These are phyloP conservation scores for Cenococcum geophilum DNA, from an alignment of 495 filamentous ascomycete species.

Conservation along the genomic window DNA sequence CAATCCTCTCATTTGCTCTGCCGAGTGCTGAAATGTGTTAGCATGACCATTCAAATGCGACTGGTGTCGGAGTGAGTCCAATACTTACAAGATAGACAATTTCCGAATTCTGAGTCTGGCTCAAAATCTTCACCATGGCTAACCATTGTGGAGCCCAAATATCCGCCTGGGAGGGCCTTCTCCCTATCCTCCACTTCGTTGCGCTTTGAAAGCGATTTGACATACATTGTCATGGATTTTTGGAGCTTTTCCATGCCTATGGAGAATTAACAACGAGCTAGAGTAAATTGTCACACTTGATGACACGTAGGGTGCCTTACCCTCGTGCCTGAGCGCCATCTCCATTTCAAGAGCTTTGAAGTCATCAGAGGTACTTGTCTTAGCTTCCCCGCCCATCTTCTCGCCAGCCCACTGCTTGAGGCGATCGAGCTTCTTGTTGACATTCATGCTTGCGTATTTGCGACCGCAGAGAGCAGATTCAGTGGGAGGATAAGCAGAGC, in stretches of 20 bases:
- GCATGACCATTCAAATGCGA: background rate
- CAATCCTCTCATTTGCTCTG: constrained; percentile 76
- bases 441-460: constrained; percentile 58
- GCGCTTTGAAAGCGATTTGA: constrained; percentile 86
- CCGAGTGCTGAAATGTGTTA: constrained; percentile 30
- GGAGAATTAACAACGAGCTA: constrained; percentile 3
- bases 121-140: constrained; percentile 92
- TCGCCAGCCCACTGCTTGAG: constrained; percentile 99
- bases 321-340: constrained; percentile 87
- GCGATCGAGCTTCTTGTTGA: constrained; percentile 93
- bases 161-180: constrained; percentile 72
- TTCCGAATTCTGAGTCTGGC: constrained; percentile 84
- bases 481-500: background rate
- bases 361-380: constrained; percentile 82
- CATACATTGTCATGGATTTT: constrained; percentile 77
- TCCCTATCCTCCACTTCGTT: constrained; percentile 79
- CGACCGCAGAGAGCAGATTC: background rate
- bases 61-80: background rate
- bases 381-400: constrained; percentile 90
- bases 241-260: constrained; percentile 89
- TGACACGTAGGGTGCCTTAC: constrained; percentile 44
- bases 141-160: constrained; percentile 83
- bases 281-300: background rate
- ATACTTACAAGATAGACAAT: constrained; percentile 68
- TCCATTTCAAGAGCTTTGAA: constrained; percentile 91